Conservation (phyloP, 306 rosid genomes). For the Herpetospermum pedunculosum region DNA sequence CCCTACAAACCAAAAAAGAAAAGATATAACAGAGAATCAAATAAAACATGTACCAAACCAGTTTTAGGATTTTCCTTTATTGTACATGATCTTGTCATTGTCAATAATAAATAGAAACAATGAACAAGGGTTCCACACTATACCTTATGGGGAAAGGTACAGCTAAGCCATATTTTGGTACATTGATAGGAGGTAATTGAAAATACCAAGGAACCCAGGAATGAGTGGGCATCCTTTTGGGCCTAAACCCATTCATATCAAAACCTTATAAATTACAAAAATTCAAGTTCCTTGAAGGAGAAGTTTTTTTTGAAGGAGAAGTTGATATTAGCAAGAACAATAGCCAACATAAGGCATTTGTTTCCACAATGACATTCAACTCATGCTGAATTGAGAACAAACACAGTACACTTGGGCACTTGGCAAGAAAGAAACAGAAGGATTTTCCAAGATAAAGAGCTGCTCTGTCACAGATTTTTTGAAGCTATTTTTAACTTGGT, state of each 20-base stretch:
- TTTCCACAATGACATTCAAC: not conserved
- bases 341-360: not conserved
- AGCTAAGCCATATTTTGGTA: not conserved
- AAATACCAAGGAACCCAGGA: not conserved
- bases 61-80: not conserved
- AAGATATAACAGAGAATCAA: not conserved
- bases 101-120: not conserved
- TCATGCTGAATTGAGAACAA: not conserved
- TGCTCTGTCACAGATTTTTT: not conserved
- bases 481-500: not conserved
- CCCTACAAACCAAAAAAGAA: constrained; percentile 30
- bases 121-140: not conserved
- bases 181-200: not conserved
- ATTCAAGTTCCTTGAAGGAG: not conserved
- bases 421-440: not conserved
- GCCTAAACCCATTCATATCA: not conserved
- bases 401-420: too few relatives aligned
- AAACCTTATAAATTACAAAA: not conserved
- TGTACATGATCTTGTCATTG: not conserved
- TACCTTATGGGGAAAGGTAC: not conserved
- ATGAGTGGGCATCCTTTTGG: not conserved
- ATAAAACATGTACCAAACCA: not conserved
- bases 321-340: not conserved
- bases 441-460: not conserved
- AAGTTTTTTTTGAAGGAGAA: not conserved